These are phyloP conservation scores for Plenodomus lindquistii DNA, from an alignment of 2,329 filamentous ascomycete genomes.

Conservation along the genomic window DNA sequence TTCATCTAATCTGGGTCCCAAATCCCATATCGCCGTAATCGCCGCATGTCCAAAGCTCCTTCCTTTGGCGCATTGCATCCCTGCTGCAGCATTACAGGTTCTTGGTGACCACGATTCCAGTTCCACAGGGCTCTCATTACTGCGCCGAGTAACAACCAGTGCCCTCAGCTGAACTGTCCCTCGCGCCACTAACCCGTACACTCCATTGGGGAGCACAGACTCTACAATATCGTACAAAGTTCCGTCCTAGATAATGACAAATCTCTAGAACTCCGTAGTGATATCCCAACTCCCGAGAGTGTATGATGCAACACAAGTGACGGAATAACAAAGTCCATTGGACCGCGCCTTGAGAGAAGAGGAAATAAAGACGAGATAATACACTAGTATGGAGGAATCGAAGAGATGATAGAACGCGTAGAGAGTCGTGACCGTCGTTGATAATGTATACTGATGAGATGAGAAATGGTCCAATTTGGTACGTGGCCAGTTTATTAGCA, in stretches of 20 bases:
- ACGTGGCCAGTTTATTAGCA: conserved; percentile 54
- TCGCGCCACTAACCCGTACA: conserved; percentile 13
- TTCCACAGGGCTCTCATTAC: conserved; percentile 4
- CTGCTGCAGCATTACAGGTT: background rate
- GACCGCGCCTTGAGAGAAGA: conserved; percentile 21
- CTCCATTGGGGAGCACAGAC: conserved; percentile 11
- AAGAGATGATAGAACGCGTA: conserved; percentile 22
- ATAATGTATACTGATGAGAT: conserved; percentile 5
- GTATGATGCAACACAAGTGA: conserved; percentile 37
- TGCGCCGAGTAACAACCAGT: conserved; percentile 36
- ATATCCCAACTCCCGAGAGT: conserved; percentile 29
- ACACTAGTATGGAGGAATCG: conserved; percentile 26
- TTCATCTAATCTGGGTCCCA: conserved; percentile 19
- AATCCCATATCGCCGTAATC: conserved; percentile 8
- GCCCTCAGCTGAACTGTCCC: conserved; percentile 22
- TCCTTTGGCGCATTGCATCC: background rate
- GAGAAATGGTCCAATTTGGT: background rate
- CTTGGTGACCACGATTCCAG: background rate
- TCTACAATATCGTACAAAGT: conserved; percentile 36
- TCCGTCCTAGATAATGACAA: conserved; percentile 26
- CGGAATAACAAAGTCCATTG: conserved; percentile 34
- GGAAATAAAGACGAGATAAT: conserved; percentile 18
- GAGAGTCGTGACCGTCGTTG: conserved; percentile 38
- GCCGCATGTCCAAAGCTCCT: conserved; percentile 13
- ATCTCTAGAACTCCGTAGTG: conserved; percentile 34